A percentile compares a stretch with the other conserved stretches of the same genome.
These are phyloP conservation scores for Fusarium sp. DNA, from an alignment of 2,329 filamentous ascomycete species.

Conservation along the genomic window DNA sequence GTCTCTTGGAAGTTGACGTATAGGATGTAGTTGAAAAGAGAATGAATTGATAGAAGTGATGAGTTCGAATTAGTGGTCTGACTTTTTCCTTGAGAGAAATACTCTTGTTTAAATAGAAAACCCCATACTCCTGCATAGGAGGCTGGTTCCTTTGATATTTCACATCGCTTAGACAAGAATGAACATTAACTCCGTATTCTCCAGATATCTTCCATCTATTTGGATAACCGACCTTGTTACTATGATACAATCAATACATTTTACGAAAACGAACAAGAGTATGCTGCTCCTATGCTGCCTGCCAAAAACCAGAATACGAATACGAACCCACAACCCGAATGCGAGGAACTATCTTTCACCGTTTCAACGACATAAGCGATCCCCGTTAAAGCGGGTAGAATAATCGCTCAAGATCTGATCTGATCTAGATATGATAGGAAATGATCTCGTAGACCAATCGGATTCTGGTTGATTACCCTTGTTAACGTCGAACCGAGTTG, in stretches of 20 bases:
- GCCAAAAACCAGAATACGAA: constrained; percentile 19
- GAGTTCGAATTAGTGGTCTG: background rate
- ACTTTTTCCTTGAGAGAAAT: background rate
- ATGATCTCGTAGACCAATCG: constrained; percentile 4
- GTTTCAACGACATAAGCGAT: background rate
- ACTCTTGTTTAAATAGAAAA: constrained; percentile 28
- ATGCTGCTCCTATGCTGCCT: background rate
- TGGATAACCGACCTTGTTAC: background rate
- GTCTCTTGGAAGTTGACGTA: background rate
- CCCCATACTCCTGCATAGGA: background rate
- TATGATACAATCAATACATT: constrained; percentile 3
- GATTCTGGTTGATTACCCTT: background rate
- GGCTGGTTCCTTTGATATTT: constrained; percentile 11
- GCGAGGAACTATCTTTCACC: constrained; percentile 13
- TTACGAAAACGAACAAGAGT: constrained; percentile 44
- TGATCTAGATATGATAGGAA: constrained; percentile 18
- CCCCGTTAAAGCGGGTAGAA: background rate
- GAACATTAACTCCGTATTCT: constrained; percentile 10
- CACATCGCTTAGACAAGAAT: constrained; percentile 2
- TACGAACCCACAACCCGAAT: constrained; percentile 37
- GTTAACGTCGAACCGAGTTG: constrained; percentile 1
- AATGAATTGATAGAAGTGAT: accelerated
- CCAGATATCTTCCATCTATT: background rate
- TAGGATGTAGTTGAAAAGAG: too few relatives aligned
- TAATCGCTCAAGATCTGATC: constrained; percentile 18